These are phyloP conservation scores for Ceratocystis albifundus DNA, from an alignment of 2,329 filamentous ascomycete genomes.

Conservation along the genomic window DNA sequence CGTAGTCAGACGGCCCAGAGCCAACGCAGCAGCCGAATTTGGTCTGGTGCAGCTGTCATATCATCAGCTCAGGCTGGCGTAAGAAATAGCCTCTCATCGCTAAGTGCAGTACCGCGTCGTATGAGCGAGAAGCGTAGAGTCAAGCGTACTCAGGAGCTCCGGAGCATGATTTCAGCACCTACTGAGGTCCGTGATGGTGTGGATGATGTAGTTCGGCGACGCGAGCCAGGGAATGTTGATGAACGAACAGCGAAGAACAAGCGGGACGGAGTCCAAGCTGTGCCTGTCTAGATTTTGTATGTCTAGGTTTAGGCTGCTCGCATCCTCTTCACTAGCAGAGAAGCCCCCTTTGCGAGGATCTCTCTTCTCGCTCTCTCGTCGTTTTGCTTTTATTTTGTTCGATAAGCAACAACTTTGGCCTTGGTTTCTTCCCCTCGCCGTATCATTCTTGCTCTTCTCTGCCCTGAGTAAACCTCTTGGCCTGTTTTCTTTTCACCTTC, in stretches of 20 bases:
- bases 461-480: no score
- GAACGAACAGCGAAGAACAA: slow-evolving; percentile 28
- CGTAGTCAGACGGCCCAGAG: slow-evolving; percentile 19
- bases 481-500: not conserved
- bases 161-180: slow-evolving; percentile 49
- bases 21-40: slow-evolving; percentile 15
- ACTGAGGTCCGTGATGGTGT: slow-evolving; percentile 48
- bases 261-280: not conserved
- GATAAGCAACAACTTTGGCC: not conserved
- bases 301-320: not conserved
- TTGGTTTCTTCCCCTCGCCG: not conserved
- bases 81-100: slow-evolving; percentile 22
- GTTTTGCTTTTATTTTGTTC: slow-evolving; percentile 4
- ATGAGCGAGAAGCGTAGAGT: slow-evolving; percentile 48
- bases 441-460: no score
- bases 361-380: slow-evolving; percentile 9
- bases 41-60: slow-evolving; percentile 11
- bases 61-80: slow-evolving; percentile 21
- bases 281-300: not conserved
- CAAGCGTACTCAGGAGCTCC: slow-evolving; percentile 47
- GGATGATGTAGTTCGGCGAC: slow-evolving; percentile 43
- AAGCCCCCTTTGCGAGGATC: not conserved
- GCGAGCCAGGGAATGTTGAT: slow-evolving; percentile 19
- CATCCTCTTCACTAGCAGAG: not conserved
- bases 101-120: slow-evolving; percentile 42